These are phyloP conservation scores for Colletotrichum godetiae DNA, from an alignment of 2,329 filamentous ascomycete species.

Conservation along the genomic window DNA sequence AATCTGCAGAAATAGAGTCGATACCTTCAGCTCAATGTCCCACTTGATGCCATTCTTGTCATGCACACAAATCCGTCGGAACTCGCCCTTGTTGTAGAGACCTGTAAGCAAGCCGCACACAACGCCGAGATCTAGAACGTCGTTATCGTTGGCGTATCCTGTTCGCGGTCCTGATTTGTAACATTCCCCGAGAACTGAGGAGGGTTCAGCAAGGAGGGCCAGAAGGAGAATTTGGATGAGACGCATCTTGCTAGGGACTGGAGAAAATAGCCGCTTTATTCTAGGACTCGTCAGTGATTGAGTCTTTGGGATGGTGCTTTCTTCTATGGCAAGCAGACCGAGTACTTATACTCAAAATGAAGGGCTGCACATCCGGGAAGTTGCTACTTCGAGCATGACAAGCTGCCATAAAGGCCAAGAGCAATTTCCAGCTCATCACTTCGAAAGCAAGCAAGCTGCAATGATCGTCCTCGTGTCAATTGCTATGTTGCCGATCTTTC, in stretches of 20 bases:
- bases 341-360: neutral
- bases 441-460: no score
- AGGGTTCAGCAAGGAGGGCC: neutral
- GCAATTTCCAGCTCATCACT: no score
- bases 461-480: no score
- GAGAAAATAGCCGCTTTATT: neutral
- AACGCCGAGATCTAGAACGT: neutral
- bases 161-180: neutral
- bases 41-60: neutral
- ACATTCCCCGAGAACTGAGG: neutral
- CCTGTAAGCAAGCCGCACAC: no score
- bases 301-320: neutral
- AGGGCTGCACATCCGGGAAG: neutral
- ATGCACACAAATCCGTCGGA: no score
- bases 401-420: no score
- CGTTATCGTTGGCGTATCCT: neutral
- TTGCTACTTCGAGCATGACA: no score
- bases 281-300: neutral
- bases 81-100: no score
- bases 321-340: neutral
- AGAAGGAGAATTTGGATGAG: neutral
- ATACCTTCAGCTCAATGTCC: no score
- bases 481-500: no score
- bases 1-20: no score
- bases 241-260: neutral